Evolutionary conservation across 768 basidiomycete species (phyloP).

Genomic region (Rhizopogon sp.): DNA sequence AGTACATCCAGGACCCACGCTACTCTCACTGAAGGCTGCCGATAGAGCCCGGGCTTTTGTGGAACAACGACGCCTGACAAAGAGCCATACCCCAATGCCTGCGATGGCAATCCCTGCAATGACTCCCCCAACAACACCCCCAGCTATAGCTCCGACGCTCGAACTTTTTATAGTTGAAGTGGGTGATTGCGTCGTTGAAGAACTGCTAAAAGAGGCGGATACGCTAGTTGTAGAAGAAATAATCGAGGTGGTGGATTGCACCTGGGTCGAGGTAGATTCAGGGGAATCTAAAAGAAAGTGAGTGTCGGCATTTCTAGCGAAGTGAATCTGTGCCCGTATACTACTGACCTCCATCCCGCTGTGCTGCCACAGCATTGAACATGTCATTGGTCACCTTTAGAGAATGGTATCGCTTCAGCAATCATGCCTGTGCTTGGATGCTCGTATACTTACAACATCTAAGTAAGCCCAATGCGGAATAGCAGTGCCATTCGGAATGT

Average conservation of each 20-base stretch:
- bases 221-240: constrained; percentile 5
- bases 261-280: constrained; percentile 37
- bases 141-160: constrained; percentile 52
- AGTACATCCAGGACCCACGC: not conserved
- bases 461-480: constrained; percentile 63
- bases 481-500: constrained; percentile 41
- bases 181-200: constrained; percentile 5
- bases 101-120: constrained; percentile 38
- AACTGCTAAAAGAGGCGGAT: constrained; percentile 12
- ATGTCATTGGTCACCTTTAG: constrained; percentile 20
- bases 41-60: constrained; percentile 8
- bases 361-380: constrained; percentile 40
- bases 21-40: constrained; percentile 3
- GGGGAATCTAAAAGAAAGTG: constrained; percentile 27
- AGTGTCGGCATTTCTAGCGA: not conserved
- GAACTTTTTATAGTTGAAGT: constrained; percentile 4
- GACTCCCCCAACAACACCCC: constrained; percentile 62
- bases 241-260: constrained; percentile 20
- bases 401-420: too few species aligned
- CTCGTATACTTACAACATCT: constrained; percentile 37
- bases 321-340: not conserved
- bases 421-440: too few species aligned
- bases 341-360: constrained; percentile 21
- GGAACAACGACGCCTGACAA: constrained; percentile 23
- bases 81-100: constrained; percentile 35